Conservation (phyloP, 2,329 filamentous ascomycete genomes). For the Fusarium brachygibbosum region DNA sequence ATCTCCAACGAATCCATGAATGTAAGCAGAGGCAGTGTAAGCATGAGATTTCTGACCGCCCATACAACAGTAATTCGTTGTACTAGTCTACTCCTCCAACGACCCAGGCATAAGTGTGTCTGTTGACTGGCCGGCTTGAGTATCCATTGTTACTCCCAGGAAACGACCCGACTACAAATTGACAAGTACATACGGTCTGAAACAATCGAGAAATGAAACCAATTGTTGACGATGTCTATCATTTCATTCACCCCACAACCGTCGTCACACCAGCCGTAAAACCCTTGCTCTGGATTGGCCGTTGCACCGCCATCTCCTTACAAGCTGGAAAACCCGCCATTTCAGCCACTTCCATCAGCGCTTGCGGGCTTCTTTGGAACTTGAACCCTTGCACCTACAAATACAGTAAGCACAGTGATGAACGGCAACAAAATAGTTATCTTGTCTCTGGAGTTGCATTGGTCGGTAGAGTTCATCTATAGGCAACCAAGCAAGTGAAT, state of each 20-base stretch:
- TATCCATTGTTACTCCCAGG: neutral
- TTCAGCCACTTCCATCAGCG: constrained; percentile 34
- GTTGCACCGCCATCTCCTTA: constrained; percentile 29
- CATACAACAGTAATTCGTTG: neutral
- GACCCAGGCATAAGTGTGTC: neutral
- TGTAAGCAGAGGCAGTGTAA: constrained; percentile 24
- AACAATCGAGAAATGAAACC: constrained; percentile 16
- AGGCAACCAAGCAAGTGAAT: neutral
- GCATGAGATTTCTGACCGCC: constrained; percentile 15
- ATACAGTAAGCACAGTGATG: too few relatives aligned
- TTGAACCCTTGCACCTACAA: too few relatives aligned
- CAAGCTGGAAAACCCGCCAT: constrained; percentile 16
- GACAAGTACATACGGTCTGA: neutral
- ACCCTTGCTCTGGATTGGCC: constrained; percentile 8
- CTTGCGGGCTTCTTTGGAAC: constrained; percentile 23
- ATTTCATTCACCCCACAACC: constrained; percentile 23
- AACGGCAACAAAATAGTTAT: neutral
- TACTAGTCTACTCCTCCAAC: too few relatives aligned
- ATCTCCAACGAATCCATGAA: neutral
- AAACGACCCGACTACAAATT: constrained; percentile 4
- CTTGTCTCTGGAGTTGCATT: neutral
- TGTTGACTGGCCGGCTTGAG: neutral
- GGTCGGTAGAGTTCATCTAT: neutral
- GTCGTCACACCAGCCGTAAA: constrained; percentile 21
- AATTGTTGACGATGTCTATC: constrained; percentile 6